Evolutionary conservation across 768 basidiomycete species (phyloP).

Genomic region (Neoboletus magnificus): DNA sequence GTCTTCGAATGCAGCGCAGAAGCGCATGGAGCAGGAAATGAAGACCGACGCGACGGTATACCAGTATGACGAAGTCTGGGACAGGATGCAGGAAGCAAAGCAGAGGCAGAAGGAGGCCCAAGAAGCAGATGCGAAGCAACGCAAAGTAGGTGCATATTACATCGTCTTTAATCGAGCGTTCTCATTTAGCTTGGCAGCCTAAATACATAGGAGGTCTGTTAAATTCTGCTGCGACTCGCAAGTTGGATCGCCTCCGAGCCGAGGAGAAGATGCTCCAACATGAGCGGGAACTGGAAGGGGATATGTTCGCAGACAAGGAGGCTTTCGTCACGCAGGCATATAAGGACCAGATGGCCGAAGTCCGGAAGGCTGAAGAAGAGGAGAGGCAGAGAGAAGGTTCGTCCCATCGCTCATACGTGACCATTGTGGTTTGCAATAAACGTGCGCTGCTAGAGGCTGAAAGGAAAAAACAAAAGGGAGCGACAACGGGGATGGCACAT

Average conservation of each 20-base stretch:
- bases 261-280: slow-evolving; percentile 98
- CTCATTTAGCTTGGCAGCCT: slow-evolving; percentile 50
- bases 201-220: slow-evolving; percentile 89
- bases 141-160: slow-evolving; percentile 56
- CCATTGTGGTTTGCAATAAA: not conserved
- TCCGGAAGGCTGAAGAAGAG: slow-evolving; percentile 88
- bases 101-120: slow-evolving; percentile 68
- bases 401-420: slow-evolving; percentile 17
- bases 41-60: slow-evolving; percentile 79
- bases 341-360: slow-evolving; percentile 93
- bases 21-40: slow-evolving; percentile 76
- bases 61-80: slow-evolving; percentile 96
- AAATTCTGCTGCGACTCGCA: slow-evolving; percentile 78
- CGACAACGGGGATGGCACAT: slow-evolving; percentile 76
- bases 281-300: slow-evolving; percentile 91
- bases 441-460: slow-evolving; percentile 40
- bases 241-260: slow-evolving; percentile 84
- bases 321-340: slow-evolving; percentile 98
- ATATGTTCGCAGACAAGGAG: slow-evolving; percentile 91
- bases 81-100: slow-evolving; percentile 90
- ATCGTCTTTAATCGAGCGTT: not conserved
- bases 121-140: slow-evolving; percentile 69
- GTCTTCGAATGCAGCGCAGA: slow-evolving; percentile 62
- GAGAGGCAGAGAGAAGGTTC: slow-evolving; percentile 85
- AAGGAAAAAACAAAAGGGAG: slow-evolving; percentile 56